Evolutionary conservation across 345 rosid genomes (phyloP).

Genomic region (Lumnitzera racemosa): DNA sequence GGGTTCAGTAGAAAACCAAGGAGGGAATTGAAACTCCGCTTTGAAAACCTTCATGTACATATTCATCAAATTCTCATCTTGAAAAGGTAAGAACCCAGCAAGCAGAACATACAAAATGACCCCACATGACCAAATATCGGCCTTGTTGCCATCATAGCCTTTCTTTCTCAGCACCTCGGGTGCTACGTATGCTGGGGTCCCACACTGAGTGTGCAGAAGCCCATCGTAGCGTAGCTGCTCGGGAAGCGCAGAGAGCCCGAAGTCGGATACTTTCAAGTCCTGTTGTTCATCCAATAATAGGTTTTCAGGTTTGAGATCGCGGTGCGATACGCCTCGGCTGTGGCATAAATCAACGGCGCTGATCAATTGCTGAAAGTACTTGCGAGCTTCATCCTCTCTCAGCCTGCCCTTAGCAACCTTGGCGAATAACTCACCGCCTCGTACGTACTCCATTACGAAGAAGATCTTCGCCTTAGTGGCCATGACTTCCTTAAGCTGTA

Average conservation of each 20-base stretch:
- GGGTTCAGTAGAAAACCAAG: constrained; percentile 53
- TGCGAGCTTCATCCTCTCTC: constrained; percentile 48
- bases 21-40: constrained; percentile 56
- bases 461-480: constrained; percentile 63
- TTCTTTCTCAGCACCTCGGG: constrained; percentile 82
- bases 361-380: constrained; percentile 66
- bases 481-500: constrained; percentile 68
- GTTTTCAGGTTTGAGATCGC: constrained; percentile 85
- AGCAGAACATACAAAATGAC: constrained; percentile 66
- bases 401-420: constrained; percentile 55
- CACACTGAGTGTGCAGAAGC: constrained; percentile 74
- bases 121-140: constrained; percentile 92
- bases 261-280: constrained; percentile 65
- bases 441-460: constrained; percentile 70
- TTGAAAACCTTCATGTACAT: constrained; percentile 59
- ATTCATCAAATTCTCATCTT: constrained; percentile 53
- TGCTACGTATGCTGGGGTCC: constrained; percentile 84
- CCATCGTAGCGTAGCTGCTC: constrained; percentile 65
- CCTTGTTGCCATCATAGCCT: constrained; percentile 81
- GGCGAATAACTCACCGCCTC: constrained; percentile 72
- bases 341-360: constrained; percentile 77
- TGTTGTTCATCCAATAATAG: constrained; percentile 61
- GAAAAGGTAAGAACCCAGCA: constrained; percentile 67
- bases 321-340: constrained; percentile 76
- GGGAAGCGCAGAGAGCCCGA: constrained; percentile 71